Conservation (phyloP, 2,329 filamentous ascomycete species). For the Cladorrhinum sp. region DNA sequence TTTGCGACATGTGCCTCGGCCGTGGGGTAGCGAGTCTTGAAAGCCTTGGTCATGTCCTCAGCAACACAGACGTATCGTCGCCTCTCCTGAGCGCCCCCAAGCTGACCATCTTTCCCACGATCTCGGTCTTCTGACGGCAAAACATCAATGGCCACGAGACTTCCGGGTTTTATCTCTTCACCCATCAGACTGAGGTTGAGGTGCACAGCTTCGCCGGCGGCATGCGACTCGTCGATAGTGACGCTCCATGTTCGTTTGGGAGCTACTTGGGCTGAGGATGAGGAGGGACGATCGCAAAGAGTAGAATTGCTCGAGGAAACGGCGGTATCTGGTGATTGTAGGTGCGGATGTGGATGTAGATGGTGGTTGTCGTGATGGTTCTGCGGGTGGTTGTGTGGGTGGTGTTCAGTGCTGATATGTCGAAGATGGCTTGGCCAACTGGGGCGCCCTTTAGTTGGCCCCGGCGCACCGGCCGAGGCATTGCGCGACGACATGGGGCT, state of each 20-base stretch:
- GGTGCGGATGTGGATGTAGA: slow-evolving; percentile 35
- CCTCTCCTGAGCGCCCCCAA: slow-evolving; percentile 29
- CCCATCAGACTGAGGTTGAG: slow-evolving; percentile 72
- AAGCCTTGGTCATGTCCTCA: slow-evolving; percentile 67
- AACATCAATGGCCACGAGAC: slow-evolving; percentile 69
- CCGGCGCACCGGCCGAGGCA: slow-evolving; percentile 38
- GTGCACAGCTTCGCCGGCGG: slow-evolving; percentile 74
- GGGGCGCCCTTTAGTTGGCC: slow-evolving; percentile 42
- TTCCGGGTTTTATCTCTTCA: slow-evolving; percentile 60
- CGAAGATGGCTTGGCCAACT: slow-evolving; percentile 53
- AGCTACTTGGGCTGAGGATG: slow-evolving; percentile 29
- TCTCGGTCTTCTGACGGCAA: slow-evolving; percentile 48
- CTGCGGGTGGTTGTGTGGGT: slow-evolving; percentile 30
- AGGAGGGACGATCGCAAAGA: slow-evolving; percentile 34
- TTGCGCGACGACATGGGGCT: slow-evolving; percentile 36
- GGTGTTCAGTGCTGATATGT: slow-evolving; percentile 49
- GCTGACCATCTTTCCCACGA: slow-evolving; percentile 29
- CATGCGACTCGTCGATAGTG: slow-evolving; percentile 63
- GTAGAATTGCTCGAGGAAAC: slow-evolving; percentile 54
- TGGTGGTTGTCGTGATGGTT: not conserved
- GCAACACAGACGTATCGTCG: slow-evolving; percentile 66
- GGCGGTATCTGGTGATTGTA: slow-evolving; percentile 45
- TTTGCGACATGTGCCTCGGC: slow-evolving; percentile 73
- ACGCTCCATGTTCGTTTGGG: slow-evolving; percentile 51
- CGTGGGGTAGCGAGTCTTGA: slow-evolving; percentile 60